phyloP scores from a whole-genome alignment of 164 flowering plant genomes.

The Vitis amurensis region DNA sequence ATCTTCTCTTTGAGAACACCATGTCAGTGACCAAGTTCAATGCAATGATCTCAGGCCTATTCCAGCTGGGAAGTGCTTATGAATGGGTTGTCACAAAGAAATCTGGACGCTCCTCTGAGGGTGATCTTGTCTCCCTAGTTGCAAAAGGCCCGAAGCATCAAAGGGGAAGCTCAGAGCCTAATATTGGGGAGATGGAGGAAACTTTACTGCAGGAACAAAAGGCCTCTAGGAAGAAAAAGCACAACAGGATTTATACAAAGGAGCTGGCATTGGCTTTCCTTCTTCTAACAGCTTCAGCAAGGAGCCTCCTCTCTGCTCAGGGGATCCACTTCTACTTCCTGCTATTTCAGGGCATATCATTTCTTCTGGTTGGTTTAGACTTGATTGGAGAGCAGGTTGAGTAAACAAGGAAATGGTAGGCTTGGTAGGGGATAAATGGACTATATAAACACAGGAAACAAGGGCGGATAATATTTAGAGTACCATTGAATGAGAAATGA shows the following conservation, averaged over 20 bases:
- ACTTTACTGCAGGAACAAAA: constrained; percentile 19
- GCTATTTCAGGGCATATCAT: constrained; percentile 78
- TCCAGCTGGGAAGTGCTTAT: constrained; percentile 84
- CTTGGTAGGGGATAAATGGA: constrained; percentile 1
- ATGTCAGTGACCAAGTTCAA: constrained; percentile 91
- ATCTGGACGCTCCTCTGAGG: constrained; percentile 82
- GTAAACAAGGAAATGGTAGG: constrained; percentile 13
- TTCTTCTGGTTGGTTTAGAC: constrained; percentile 77
- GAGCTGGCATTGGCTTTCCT: constrained; percentile 76
- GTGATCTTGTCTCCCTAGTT: constrained; percentile 53
- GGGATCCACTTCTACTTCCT: constrained; percentile 88
- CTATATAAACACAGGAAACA: constrained; percentile 8
- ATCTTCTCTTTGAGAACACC: constrained; percentile 85
- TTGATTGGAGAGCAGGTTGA: constrained; percentile 77
- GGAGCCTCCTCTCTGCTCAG: constrained; percentile 79
- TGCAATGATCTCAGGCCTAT: constrained; percentile 82
- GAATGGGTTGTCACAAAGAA: constrained; percentile 92
- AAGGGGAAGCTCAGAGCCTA: constrained; percentile 51
- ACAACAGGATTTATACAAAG: constrained; percentile 72
- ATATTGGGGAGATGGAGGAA: constrained; percentile 41
- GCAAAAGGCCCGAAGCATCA: constrained; percentile 46
- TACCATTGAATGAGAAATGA: neutral
- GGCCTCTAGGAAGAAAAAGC: constrained; percentile 50
- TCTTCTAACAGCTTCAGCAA: constrained; percentile 67
- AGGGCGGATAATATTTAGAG: constrained; percentile 3